Evolutionary conservation across 257 asterid genomes (phyloP).

Genomic region (Ajuga chamaepitys): DNA sequence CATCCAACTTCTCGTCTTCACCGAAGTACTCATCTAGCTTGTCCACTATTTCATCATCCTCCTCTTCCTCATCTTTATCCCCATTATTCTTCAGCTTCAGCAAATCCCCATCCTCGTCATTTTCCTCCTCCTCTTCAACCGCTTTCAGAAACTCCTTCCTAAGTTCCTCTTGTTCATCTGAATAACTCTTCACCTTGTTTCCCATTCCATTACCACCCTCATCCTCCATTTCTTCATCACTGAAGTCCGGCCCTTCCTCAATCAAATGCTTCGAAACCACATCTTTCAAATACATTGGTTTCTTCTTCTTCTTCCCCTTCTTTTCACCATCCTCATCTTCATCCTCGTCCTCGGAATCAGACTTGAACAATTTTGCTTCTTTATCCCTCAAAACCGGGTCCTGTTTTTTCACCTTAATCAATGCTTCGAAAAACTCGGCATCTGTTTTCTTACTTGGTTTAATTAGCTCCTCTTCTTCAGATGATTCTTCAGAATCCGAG

Average conservation of each 20-base stretch:
- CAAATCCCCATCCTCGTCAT: conserved; percentile 41
- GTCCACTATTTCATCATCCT: conserved; percentile 26
- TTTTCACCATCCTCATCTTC: not conserved
- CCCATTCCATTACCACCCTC: conserved; percentile 13
- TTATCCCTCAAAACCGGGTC: conserved; percentile 52
- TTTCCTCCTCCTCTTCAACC: conserved; percentile 32
- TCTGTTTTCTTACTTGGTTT: conserved; percentile 33
- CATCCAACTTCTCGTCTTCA: conserved; percentile 61
- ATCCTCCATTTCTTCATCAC: conserved; percentile 29
- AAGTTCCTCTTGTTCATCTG: conserved; percentile 65
- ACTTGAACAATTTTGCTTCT: conserved; percentile 56
- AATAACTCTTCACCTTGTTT: conserved; percentile 39
- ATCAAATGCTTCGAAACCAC: conserved; percentile 59
- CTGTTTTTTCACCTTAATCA: conserved; percentile 47
- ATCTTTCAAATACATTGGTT: conserved; percentile 75
- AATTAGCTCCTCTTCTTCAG: conserved; percentile 27
- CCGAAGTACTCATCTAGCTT: conserved; percentile 64
- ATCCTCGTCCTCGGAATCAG: conserved; percentile 31
- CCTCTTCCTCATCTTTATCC: conserved; percentile 23
- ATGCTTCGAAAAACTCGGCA: conserved; percentile 45
- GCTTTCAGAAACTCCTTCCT: conserved; percentile 42
- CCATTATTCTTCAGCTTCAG: conserved; percentile 40
- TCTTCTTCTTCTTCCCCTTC: conserved; percentile 30
- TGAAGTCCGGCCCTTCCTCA: conserved; percentile 62
- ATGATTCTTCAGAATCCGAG: conserved; percentile 38